phyloP scores from a whole-genome alignment of 306 rosid species.

The Fagus crenata region DNA sequence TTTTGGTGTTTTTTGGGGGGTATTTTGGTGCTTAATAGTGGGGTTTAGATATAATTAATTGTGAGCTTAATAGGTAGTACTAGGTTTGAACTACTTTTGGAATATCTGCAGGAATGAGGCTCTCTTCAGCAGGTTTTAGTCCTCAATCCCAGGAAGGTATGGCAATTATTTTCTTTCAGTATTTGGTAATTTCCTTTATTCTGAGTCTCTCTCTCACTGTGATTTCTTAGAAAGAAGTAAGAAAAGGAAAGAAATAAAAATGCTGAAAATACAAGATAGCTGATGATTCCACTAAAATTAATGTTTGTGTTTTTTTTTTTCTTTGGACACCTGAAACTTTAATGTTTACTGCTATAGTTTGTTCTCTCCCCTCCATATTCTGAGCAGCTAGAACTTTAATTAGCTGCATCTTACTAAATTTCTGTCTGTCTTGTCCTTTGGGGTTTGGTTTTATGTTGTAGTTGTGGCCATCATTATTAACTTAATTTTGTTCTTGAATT shows the following conservation, averaged over 20 bases:
- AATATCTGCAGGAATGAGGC: slow-evolving; percentile 61
- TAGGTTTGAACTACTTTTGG: slow-evolving; percentile 24
- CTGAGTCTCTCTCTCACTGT: background rate
- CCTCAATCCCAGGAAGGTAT: slow-evolving; percentile 92
- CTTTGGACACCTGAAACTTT: slow-evolving; percentile 9
- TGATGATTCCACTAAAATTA: background rate
- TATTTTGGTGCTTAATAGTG: slow-evolving; percentile 46
- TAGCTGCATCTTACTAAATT: slow-evolving; percentile 32
- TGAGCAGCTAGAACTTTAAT: slow-evolving; percentile 25
- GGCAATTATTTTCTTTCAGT: slow-evolving; percentile 18
- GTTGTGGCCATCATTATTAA: background rate
- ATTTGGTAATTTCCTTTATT: slow-evolving; percentile 4
- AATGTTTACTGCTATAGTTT: slow-evolving; percentile 2
- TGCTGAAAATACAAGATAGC: slow-evolving; percentile 19
- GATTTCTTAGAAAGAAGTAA: background rate
- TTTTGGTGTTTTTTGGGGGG: slow-evolving; percentile 40
- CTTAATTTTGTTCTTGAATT: background rate
- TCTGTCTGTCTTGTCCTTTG: slow-evolving; percentile 12
- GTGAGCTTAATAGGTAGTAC: slow-evolving; percentile 32
- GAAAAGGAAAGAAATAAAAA: background rate
- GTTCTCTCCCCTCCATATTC: slow-evolving; percentile 16
- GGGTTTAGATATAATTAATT: slow-evolving; percentile 34
- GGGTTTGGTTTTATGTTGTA: slow-evolving; percentile 2
- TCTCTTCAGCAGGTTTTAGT: slow-evolving; percentile 81
- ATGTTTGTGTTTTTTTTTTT: slow-evolving; percentile 3